These are phyloP conservation scores for Ophiostoma triangulosporum DNA, from an alignment of 2,329 filamentous ascomycete species.

Conservation along the genomic window DNA sequence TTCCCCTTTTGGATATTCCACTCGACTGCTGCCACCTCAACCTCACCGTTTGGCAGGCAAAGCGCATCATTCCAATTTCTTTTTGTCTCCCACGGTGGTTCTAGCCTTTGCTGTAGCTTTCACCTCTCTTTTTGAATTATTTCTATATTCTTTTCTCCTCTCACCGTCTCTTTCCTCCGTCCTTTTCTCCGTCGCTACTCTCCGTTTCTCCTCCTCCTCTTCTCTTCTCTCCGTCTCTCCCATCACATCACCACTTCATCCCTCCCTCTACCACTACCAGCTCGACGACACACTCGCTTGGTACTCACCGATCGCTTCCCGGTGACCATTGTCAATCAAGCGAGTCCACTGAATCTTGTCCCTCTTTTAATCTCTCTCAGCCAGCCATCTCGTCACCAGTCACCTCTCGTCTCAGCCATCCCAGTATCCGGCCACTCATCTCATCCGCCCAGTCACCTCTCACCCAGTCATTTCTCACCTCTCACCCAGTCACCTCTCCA, in stretches of 20 bases:
- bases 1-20: too few species aligned
- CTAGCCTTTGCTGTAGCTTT: too few species aligned
- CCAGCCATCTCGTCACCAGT: neutral
- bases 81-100: too few species aligned
- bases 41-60: too few species aligned
- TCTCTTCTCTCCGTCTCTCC: neutral
- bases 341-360: neutral
- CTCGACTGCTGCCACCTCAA: too few species aligned
- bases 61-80: too few species aligned
- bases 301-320: neutral
- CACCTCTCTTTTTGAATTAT: neutral
- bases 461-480: too few species aligned
- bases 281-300: neutral
- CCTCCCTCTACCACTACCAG: neutral
- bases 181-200: neutral
- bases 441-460: neutral
- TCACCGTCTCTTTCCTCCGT: neutral
- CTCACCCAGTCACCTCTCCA: too few species aligned
- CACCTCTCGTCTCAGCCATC: neutral
- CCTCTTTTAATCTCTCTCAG: neutral
- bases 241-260: neutral
- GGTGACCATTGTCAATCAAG: neutral
- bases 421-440: neutral
- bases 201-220: constrained; percentile 5
- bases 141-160: neutral